A percentile compares a stretch with the other conserved stretches of the same genome.
phyloP scores from a whole-genome alignment of 352 stramenopile species.

The Phytopythium helicoides region DNA sequence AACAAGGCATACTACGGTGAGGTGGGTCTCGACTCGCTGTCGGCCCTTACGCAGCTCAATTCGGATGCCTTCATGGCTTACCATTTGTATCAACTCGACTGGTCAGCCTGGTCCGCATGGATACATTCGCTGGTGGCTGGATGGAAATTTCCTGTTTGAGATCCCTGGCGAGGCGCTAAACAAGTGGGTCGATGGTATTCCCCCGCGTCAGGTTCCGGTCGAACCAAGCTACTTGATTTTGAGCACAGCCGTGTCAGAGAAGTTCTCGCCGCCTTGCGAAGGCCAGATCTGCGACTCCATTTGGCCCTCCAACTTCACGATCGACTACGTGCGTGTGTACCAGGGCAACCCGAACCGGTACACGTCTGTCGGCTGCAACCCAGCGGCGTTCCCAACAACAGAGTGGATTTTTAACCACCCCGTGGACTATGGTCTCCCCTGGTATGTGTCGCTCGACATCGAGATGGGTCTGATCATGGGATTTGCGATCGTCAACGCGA shows the following conservation, averaged over 20 bases:
- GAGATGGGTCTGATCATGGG: conserved; percentile 38
- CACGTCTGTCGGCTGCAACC: conserved; percentile 93
- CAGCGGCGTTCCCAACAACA: conserved; percentile 85
- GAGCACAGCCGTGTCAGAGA: conserved; percentile 96
- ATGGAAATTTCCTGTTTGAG: conserved; percentile 93
- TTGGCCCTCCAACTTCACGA: conserved; percentile 91
- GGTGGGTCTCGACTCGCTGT: conserved; percentile 93
- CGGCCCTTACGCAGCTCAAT: conserved; percentile 91
- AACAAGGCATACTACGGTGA: conserved; percentile 97
- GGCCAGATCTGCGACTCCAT: conserved; percentile 93
- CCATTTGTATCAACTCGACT: conserved; percentile 96
- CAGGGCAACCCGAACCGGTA: conserved; percentile 89
- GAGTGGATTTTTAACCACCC: conserved; percentile 92
- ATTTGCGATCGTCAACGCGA: conserved; percentile 60
- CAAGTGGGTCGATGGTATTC: conserved; percentile 59
- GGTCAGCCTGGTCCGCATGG: conserved; percentile 89
- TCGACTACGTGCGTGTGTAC: conserved; percentile 96
- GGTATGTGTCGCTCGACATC: conserved; percentile 70
- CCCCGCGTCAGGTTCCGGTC: conserved; percentile 88
- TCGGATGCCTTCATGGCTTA: conserved; percentile 89
- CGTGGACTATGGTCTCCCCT: conserved; percentile 78
- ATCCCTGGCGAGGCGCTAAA: conserved; percentile 88
- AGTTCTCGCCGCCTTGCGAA: conserved; percentile 90
- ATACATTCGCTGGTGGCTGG: conserved; percentile 94
- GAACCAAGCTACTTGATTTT: conserved; percentile 98